Evolutionary conservation across 1,284 basidiomycete genomes (phyloP).

Genomic region (Agaricales sp.): DNA sequence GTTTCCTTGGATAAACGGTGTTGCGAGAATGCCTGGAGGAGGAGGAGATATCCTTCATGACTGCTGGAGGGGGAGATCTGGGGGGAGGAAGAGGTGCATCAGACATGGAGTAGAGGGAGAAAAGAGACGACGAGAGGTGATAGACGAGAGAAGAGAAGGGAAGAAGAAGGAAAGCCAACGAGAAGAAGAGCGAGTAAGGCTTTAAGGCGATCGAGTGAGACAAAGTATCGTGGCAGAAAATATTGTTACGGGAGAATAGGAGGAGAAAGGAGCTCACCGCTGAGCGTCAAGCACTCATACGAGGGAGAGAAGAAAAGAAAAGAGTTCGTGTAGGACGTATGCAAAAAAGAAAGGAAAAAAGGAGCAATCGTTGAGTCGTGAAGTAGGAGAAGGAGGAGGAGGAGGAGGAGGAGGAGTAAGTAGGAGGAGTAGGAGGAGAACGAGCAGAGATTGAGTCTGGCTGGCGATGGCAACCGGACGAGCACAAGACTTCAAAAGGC

Average conservation of each 20-base stretch:
- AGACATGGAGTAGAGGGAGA: slow-evolving; percentile 23
- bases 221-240: slow-evolving; percentile 3
- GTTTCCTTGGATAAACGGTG: slow-evolving; percentile 68
- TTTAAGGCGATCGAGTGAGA: slow-evolving; percentile 16
- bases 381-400: no score
- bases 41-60: slow-evolving; percentile 68
- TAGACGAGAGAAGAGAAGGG: slow-evolving; percentile 12
- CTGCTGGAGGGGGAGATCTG: slow-evolving; percentile 22
- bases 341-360: background rate
- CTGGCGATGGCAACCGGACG: no score
- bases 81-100: slow-evolving; percentile 26
- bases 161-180: slow-evolving; percentile 15
- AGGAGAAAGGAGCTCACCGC: slow-evolving; percentile 1
- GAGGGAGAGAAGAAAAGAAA: background rate
- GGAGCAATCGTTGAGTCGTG: background rate
- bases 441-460: no score
- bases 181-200: slow-evolving; percentile 23
- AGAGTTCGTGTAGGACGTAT: background rate
- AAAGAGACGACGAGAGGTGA: slow-evolving; percentile 12
- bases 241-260: background rate
- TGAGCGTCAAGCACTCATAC: background rate
- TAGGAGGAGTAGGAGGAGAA: no score
- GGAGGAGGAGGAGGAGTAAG: no score
- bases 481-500: no score
- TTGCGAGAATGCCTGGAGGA: slow-evolving; percentile 50